A percentile compares a stretch with the other conserved stretches of the same genome.
These are phyloP conservation scores for Trichoderma simmonsii DNA, from an alignment of 2,329 filamentous ascomycete genomes.

Conservation along the genomic window DNA sequence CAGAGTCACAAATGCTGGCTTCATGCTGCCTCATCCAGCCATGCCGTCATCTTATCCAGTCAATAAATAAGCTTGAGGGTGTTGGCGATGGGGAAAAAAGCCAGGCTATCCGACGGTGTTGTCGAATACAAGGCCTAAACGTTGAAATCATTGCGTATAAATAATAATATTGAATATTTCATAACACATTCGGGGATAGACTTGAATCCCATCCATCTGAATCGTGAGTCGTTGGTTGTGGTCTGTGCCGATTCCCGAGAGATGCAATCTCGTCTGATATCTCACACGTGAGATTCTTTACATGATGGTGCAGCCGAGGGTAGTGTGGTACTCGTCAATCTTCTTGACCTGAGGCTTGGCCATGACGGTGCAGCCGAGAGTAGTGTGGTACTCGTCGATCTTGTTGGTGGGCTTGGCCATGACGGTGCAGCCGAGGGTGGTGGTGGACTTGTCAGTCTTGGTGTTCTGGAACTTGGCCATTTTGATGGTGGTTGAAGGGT, in stretches of 20 bases:
- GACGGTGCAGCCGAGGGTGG: not conserved
- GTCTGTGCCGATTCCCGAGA: not conserved
- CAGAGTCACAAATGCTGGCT: not conserved
- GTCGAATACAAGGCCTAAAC: not conserved
- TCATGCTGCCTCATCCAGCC: not conserved
- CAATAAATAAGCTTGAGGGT: not conserved
- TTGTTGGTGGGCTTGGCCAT: not conserved
- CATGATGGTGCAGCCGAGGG: slow-evolving; percentile 28
- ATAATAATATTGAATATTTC: not conserved
- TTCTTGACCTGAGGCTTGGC: not conserved
- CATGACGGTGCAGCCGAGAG: slow-evolving; percentile 2
- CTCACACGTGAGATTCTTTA: slow-evolving; percentile 24
- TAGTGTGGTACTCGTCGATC: not conserved
- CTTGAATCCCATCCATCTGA: not conserved
- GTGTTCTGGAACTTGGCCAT: not conserved
- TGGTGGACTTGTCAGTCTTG: not conserved
- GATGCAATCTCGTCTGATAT: not conserved
- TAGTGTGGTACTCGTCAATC: not conserved
- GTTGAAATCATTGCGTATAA: not conserved
- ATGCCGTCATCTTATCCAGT: not conserved
- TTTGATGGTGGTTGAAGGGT: not conserved
- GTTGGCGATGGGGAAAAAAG: not conserved
- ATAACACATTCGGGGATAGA: not conserved
- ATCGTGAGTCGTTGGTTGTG: not conserved
- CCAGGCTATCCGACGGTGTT: not conserved